A percentile compares a stretch with the other conserved stretches of the same genome.
These are phyloP conservation scores for Pleurozium schreberi DNA, from an alignment of 225 moss, liverwort and hornwort genomes.

Conservation along the genomic window DNA sequence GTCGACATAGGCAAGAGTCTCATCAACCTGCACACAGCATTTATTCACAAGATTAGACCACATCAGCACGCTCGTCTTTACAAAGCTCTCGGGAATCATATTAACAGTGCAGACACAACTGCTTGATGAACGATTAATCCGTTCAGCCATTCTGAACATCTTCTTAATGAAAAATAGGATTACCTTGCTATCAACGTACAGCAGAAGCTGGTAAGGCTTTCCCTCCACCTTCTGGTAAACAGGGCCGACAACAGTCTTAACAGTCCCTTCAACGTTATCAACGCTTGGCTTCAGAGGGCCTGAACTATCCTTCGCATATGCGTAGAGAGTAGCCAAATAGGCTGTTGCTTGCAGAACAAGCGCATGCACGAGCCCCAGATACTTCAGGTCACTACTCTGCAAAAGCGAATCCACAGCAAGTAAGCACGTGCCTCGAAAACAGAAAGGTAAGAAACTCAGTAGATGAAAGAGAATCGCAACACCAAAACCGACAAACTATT, in stretches of 20 bases:
- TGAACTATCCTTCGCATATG: slow-evolving; percentile 72
- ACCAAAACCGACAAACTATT: not conserved
- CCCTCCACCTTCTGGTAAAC: slow-evolving; percentile 59
- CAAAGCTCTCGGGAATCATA: not conserved
- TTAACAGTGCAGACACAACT: not conserved
- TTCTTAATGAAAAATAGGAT: not conserved
- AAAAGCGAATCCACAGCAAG: not conserved
- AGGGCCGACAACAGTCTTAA: slow-evolving; percentile 70
- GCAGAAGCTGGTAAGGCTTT: slow-evolving; percentile 54
- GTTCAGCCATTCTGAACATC: not conserved
- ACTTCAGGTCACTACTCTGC: slow-evolving; percentile 54
- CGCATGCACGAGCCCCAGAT: slow-evolving; percentile 68
- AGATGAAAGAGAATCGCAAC: not conserved
- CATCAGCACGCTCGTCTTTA: not conserved
- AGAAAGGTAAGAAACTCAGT: not conserved
- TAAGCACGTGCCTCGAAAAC: not conserved
- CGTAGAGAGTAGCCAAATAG: slow-evolving; percentile 50
- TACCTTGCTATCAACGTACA: slow-evolving; percentile 79
- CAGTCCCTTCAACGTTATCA: slow-evolving; percentile 81
- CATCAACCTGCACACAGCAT: slow-evolving; percentile 42
- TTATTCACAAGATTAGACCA: not conserved
- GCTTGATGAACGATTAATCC: not conserved
- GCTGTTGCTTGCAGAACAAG: slow-evolving; percentile 58
- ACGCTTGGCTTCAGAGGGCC: slow-evolving; percentile 73
- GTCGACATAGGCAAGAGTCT: slow-evolving; percentile 51